Evolutionary conservation across 2,329 filamentous ascomycete species (phyloP).

Genomic region (Mycosphaerelloides madeirae): DNA sequence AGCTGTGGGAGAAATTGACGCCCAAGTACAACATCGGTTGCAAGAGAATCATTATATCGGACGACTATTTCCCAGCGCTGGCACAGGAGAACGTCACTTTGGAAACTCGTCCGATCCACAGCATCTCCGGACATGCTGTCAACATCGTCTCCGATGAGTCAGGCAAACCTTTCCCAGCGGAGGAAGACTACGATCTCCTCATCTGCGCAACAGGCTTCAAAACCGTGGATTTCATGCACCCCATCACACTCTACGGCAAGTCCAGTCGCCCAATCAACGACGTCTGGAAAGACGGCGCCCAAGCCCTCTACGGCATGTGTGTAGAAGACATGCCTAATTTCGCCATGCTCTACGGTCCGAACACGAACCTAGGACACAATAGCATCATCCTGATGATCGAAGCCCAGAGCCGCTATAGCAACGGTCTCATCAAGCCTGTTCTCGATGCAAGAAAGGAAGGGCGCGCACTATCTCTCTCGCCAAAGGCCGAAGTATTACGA

Average conservation of each 20-base stretch:
- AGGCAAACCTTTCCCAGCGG: conserved; percentile 11
- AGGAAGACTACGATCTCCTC: conserved; percentile 49
- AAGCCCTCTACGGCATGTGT: conserved; percentile 47
- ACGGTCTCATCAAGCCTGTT: conserved; percentile 46
- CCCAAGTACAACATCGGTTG: conserved; percentile 53
- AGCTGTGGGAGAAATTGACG: conserved; percentile 50
- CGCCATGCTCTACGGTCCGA: conserved; percentile 55
- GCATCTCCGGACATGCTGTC: conserved; percentile 46
- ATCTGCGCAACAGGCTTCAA: conserved; percentile 57
- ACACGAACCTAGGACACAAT: conserved; percentile 49
- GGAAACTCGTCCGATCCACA: conserved; percentile 47
- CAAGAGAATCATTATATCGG: conserved; percentile 51
- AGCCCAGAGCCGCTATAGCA: conserved; percentile 53
- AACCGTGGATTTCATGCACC: conserved; percentile 55
- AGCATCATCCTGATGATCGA: conserved; percentile 61
- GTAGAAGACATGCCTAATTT: conserved; percentile 53
- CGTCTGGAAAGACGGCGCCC: conserved; percentile 52
- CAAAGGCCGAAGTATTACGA: conserved; percentile 37
- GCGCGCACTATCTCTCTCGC: conserved; percentile 42
- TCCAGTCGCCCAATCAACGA: conserved; percentile 42
- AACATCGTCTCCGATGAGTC: conserved; percentile 38
- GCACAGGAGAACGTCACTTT: conserved; percentile 45
- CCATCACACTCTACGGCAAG: conserved; percentile 49
- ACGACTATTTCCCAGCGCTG: conserved; percentile 54
- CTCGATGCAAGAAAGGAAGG: conserved; percentile 42